Conservation (phyloP, 352 stramenopile genomes). For the Phytophthora pseudosyringae region DNA sequence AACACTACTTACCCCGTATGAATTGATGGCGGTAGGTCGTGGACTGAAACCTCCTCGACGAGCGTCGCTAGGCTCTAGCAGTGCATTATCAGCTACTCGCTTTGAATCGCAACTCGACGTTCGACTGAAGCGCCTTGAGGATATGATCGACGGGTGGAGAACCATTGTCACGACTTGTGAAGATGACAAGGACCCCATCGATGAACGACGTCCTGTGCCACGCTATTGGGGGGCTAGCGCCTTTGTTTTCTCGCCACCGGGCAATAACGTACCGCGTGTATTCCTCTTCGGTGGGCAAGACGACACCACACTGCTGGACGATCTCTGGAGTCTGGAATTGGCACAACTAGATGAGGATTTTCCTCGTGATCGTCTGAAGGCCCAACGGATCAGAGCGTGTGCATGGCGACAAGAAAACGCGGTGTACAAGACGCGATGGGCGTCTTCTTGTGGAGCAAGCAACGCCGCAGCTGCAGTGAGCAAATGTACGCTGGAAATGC, state of each 20-base stretch:
- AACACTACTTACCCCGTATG: slow-evolving; percentile 54
- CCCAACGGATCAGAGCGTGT: slow-evolving; percentile 38
- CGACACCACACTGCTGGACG: slow-evolving; percentile 58
- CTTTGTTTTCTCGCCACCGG: slow-evolving; percentile 36
- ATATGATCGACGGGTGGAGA: slow-evolving; percentile 51
- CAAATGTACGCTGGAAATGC: slow-evolving; percentile 49
- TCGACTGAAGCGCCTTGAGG: slow-evolving; percentile 45
- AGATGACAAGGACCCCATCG: not conserved
- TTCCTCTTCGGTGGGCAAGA: slow-evolving; percentile 78
- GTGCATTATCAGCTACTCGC: slow-evolving; percentile 19
- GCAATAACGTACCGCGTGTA: slow-evolving; percentile 23
- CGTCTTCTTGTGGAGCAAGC: slow-evolving; percentile 47
- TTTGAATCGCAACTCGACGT: slow-evolving; percentile 44
- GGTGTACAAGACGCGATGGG: slow-evolving; percentile 43
- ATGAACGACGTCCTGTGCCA: slow-evolving; percentile 27
- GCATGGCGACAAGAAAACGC: slow-evolving; percentile 56
- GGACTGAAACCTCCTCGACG: slow-evolving; percentile 30
- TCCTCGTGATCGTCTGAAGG: slow-evolving; percentile 22
- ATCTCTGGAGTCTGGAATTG: slow-evolving; percentile 68
- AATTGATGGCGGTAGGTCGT: slow-evolving; percentile 50
- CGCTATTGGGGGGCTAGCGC: slow-evolving; percentile 56
- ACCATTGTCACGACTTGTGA: slow-evolving; percentile 16
- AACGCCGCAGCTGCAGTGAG: slow-evolving; percentile 11
- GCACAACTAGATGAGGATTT: slow-evolving; percentile 42
- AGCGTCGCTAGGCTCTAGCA: slow-evolving; percentile 33